These are phyloP conservation scores for Yamadazyma pseudoaaseri DNA, from an alignment of 1,139 yeast genomes.

Conservation along the genomic window DNA sequence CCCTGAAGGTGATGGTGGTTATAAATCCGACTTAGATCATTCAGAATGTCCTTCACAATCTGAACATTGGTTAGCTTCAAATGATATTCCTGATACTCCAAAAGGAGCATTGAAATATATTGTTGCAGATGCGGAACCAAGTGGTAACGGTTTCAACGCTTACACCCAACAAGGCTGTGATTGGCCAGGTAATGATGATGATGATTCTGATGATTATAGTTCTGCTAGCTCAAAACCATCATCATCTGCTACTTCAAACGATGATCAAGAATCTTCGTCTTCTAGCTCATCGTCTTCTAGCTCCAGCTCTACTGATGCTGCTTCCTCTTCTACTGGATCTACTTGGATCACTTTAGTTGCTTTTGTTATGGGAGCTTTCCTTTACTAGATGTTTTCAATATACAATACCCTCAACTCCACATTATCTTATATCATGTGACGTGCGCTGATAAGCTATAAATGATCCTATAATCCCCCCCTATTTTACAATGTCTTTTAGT, in stretches of 20 bases:
- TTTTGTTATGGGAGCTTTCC: slow-evolving; percentile 8
- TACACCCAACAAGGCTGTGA: slow-evolving; percentile 68
- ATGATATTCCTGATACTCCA: slow-evolving; percentile 74
- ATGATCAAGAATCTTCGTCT: slow-evolving; percentile 11
- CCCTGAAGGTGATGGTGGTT: slow-evolving; percentile 78
- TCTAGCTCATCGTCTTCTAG: slow-evolving; percentile 4
- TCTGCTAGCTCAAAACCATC: slow-evolving; percentile 29
- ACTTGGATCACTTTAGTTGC: slow-evolving; percentile 12
- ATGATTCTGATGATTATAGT: slow-evolving; percentile 38
- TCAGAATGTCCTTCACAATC: slow-evolving; percentile 67
- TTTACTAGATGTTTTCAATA: slow-evolving; percentile 5
- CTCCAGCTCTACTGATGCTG: slow-evolving; percentile 6
- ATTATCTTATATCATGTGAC: too few species aligned
- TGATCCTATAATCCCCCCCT: too few species aligned
- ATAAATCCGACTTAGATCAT: slow-evolving; percentile 43
- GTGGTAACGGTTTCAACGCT: slow-evolving; percentile 74
- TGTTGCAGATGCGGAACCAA: slow-evolving; percentile 69
- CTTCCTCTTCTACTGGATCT: slow-evolving; percentile 7
- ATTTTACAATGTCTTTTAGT: slow-evolving; percentile 23
- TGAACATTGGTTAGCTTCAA: slow-evolving; percentile 58
- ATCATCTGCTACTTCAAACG: slow-evolving; percentile 19
- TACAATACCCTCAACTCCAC: too few species aligned
- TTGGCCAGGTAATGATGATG: slow-evolving; percentile 39
- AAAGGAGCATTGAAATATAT: slow-evolving; percentile 70
- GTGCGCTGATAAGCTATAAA: too few species aligned